Base-by-base conservation (phyloP, 2,329 filamentous ascomycete species). In the Clonostachys byssicola region DNA sequence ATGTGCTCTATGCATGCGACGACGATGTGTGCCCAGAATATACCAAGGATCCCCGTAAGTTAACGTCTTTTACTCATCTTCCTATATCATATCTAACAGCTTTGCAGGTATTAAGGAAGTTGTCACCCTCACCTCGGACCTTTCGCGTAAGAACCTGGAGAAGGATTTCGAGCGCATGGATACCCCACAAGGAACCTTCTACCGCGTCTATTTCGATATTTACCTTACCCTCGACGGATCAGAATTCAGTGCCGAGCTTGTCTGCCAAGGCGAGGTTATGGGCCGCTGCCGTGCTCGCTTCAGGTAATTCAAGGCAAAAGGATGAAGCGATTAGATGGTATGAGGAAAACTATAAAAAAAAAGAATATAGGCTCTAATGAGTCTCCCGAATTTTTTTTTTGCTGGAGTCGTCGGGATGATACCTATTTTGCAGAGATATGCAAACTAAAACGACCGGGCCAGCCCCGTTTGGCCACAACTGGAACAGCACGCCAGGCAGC, bases 121-220 rank as follows among this genome's bases (percentile, higher is more conserved):
- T 48, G 94, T 97, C 54, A 99, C 94, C 2, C 84, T 99, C 44
- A 97, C 94, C 3, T 97, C 92, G 3, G 94, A 99, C 65, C 78
- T 99, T 48, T 96, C 92, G 43, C 87, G 92, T 59, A 99, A 97
- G 79, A 97, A 97, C 65, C 85, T 99, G 12, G 94, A 99, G 69
- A 97, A 96, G 72, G 94, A 99, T 67, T 99, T 99, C 61, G 94
- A 99, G 72, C 85, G 94, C 63, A 97, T 97, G 94, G 94, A 97
- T 66, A 97, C 94, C 2, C 92, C 94, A 6, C 92, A 99, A 67
- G 94, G 94, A 52, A 95, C 89, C 5, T 96, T 96, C 68, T 96
- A 96, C 75, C 85, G 90, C 53, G 83, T 87, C 52, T 87, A 86
- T 67, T 86, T 86, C 56, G 83, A 86, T 57, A 86, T 87, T 55